Percentiles rank a stretch among this genome's conserved stretches.
phyloP scores from a whole-genome alignment of 805 yeast species.

The Ascoidea rubescens region DNA sequence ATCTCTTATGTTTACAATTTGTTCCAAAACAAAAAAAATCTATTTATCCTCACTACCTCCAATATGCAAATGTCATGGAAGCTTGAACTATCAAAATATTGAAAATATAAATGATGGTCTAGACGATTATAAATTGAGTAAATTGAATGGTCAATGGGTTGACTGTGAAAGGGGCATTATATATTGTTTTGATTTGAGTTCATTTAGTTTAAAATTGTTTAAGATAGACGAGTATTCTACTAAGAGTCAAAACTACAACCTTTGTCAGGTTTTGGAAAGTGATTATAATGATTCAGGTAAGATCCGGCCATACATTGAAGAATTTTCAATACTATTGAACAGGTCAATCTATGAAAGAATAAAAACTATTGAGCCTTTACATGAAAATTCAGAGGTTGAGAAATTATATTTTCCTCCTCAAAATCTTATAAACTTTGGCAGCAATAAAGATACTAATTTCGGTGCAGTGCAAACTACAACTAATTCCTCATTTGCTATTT shows the following conservation, averaged over 20 bases:
- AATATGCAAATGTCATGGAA: not conserved
- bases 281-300: slow-evolving; percentile 12
- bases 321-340: slow-evolving; percentile 19
- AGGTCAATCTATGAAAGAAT: slow-evolving; percentile 35
- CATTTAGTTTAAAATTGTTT: not conserved
- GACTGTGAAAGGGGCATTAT: slow-evolving; percentile 7
- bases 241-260: too few species aligned
- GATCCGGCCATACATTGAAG: slow-evolving; percentile 5
- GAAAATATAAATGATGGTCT: too few species aligned
- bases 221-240: not conserved
- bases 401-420: slow-evolving; percentile 16
- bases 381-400: too few species aligned
- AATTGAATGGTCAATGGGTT: slow-evolving; percentile 2
- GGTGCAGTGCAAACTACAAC: not conserved
- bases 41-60: slow-evolving; percentile 3
- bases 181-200: not conserved
- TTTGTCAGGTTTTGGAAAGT: slow-evolving; percentile 3
- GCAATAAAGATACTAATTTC: not conserved
- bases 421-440: too few species aligned
- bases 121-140: too few species aligned
- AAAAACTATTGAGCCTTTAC: slow-evolving; percentile 46
- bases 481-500: slow-evolving; percentile 33
- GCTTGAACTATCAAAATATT: too few species aligned
- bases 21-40: slow-evolving; percentile 11
- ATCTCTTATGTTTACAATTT: slow-evolving; percentile 40